phyloP scores from a whole-genome alignment of 257 asterid genomes.

The Solanum stenotomum region DNA sequence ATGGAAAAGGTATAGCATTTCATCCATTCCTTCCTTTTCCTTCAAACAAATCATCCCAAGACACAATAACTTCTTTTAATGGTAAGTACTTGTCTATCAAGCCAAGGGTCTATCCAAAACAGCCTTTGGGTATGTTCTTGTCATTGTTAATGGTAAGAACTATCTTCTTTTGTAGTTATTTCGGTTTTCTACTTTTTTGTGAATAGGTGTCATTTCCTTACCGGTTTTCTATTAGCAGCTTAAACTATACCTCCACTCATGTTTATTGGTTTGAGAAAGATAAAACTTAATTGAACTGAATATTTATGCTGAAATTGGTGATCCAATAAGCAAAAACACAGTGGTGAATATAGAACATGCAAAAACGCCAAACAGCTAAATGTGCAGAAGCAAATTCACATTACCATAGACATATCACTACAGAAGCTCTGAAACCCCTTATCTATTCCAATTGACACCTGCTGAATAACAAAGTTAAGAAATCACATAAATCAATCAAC shows the following conservation, averaged over 20 bases:
- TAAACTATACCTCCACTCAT: background rate
- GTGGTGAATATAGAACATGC: background rate
- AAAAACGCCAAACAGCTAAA: background rate
- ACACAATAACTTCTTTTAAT: background rate
- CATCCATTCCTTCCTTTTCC: background rate
- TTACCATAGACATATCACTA: constrained; percentile 57
- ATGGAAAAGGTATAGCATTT: background rate
- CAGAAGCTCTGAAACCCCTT: constrained; percentile 44
- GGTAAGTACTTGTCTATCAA: background rate
- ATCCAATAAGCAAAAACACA: background rate
- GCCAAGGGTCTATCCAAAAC: background rate
- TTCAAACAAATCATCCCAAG: background rate
- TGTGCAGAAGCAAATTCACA: background rate
- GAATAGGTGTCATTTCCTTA: background rate
- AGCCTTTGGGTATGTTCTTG: background rate
- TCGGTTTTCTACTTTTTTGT: no score
- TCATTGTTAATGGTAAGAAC: background rate
- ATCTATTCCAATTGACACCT: constrained; percentile 42
- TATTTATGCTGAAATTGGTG: background rate
- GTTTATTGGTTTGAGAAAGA: background rate
- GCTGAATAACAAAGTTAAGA: background rate
- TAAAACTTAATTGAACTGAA: background rate
- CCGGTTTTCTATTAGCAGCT: background rate
- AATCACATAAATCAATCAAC: background rate
- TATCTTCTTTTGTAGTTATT: background rate